Evolutionary conservation across 305 asterid genomes (phyloP).

Genomic region (Caryopteris hybrid): DNA sequence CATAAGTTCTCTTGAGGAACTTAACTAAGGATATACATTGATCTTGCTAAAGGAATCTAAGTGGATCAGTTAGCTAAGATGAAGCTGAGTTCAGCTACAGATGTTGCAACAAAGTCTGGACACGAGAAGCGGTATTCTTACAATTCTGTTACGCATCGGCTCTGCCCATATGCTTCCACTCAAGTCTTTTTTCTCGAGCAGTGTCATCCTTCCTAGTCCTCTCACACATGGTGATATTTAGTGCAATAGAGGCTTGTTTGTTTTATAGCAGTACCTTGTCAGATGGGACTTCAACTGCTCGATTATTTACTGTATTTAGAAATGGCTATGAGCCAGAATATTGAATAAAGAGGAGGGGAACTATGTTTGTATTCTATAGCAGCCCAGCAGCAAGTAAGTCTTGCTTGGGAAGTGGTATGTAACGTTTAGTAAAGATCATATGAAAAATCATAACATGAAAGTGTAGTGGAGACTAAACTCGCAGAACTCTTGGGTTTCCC

Average conservation of each 20-base stretch:
- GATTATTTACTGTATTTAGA: no score
- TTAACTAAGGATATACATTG: not conserved
- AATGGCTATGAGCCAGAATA: no score
- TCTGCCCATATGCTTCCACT: not conserved
- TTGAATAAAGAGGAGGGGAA: no score
- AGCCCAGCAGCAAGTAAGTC: not conserved
- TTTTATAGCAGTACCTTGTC: no score
- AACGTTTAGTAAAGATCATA: not conserved
- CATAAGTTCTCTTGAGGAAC: not conserved
- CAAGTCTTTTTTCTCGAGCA: no score
- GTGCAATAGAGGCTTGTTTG: not conserved
- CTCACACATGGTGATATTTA: not conserved
- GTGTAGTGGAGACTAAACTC: no score
- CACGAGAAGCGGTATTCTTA: not conserved
- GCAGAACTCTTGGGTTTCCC: no score
- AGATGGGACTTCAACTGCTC: no score
- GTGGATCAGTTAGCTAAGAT: not conserved
- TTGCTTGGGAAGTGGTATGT: not conserved
- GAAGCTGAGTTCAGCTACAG: not conserved
- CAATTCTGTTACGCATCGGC: not conserved
- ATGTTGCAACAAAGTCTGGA: not conserved
- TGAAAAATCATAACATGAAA: no score
- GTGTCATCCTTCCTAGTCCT: not conserved
- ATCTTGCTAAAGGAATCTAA: not conserved
- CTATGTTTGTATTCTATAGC: no score